Evolutionary conservation across 192 early-diverging fungal genomes (phyloP), one percentile per base, ranked within the genome.

Genomic region (Coemansia sp.): DNA sequence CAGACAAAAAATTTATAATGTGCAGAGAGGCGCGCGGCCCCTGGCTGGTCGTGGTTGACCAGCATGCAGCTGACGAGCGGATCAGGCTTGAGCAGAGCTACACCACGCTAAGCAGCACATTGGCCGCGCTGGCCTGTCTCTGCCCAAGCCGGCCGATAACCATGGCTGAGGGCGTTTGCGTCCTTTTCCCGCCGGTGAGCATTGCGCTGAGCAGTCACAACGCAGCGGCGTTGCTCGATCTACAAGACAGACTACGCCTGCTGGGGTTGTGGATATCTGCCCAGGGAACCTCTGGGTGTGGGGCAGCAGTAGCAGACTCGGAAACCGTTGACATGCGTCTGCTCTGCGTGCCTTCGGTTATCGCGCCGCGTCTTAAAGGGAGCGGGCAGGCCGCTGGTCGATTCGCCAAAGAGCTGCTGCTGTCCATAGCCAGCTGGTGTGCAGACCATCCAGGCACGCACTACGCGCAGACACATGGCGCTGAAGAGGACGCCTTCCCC

Each of bases 21-120:
- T 82, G 79, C 64, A 48, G 56, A 42, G 31, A 60, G 40, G n/a
- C 17, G 5, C 51, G 28, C 54, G 48, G 30, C 10, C 20, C 52
- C 52, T 71, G 68, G 73, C 60, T 83, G 20, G 60, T 75, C 38
- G 76, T 73, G 1, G 70, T 83, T 42, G 81, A 83, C 59, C 81
- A 83, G 71, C 81, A 83, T 49, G 81, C 81, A 2, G 81, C 81
- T 3, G 81, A 83, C 57, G 81, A 83, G 72, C 69, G 81, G 8
- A 61, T 76, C 34, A 67, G 73, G 6, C 61, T 83, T 30, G 81
- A 83, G 33, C 48, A 22, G 0, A 34, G 34, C 32, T 83, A 77
- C 51, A 30, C 65, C 17, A 29, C 48, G 2, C 57, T 76, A 10
- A 63, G 54, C 25, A 10, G 17, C 38, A 58, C 69, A 54, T 11